Percentiles rank a stretch among this genome's conserved stretches.
These are phyloP conservation scores for Alternaria consortialis DNA, from an alignment of 2,329 filamentous ascomycete genomes.

Conservation along the genomic window DNA sequence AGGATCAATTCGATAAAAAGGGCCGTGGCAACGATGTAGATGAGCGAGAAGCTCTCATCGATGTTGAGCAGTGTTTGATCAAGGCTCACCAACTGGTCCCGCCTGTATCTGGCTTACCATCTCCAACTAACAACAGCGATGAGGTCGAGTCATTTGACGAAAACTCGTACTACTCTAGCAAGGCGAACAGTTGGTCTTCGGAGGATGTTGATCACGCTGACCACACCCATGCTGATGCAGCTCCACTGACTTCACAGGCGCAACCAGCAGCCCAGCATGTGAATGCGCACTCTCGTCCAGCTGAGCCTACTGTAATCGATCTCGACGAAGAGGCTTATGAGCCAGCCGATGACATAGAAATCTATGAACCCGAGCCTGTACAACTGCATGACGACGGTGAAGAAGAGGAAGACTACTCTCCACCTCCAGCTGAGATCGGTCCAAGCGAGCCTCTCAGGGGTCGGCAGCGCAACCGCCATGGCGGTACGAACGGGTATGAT, in stretches of 20 bases:
- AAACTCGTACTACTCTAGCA: slow-evolving; percentile 95
- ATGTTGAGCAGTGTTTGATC: slow-evolving; percentile 54
- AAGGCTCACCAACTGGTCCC: slow-evolving; percentile 78
- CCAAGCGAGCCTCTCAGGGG: slow-evolving; percentile 36
- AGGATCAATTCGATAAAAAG: slow-evolving; percentile 76
- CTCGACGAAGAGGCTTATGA: slow-evolving; percentile 51
- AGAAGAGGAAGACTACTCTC: slow-evolving; percentile 56
- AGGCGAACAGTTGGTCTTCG: slow-evolving; percentile 78
- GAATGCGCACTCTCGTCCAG: slow-evolving; percentile 22
- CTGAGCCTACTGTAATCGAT: slow-evolving; percentile 44
- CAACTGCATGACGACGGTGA: slow-evolving; percentile 39
- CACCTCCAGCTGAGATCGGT: slow-evolving; percentile 55
- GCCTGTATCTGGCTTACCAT: slow-evolving; percentile 67
- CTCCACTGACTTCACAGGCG: slow-evolving; percentile 39
- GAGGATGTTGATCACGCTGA: slow-evolving; percentile 52
- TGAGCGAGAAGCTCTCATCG: slow-evolving; percentile 56
- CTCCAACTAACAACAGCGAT: slow-evolving; percentile 67
- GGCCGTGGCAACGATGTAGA: slow-evolving; percentile 60
- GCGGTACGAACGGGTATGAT: slow-evolving; percentile 46
- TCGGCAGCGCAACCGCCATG: slow-evolving; percentile 35
- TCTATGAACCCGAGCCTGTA: slow-evolving; percentile 48
- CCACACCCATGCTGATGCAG: slow-evolving; percentile 42
- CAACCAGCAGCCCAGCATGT: slow-evolving; percentile 34
- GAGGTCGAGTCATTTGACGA: slow-evolving; percentile 87
- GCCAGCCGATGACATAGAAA: slow-evolving; percentile 51